Conservation (phyloP, 768 basidiomycete genomes). For the Serendipita sp. region DNA sequence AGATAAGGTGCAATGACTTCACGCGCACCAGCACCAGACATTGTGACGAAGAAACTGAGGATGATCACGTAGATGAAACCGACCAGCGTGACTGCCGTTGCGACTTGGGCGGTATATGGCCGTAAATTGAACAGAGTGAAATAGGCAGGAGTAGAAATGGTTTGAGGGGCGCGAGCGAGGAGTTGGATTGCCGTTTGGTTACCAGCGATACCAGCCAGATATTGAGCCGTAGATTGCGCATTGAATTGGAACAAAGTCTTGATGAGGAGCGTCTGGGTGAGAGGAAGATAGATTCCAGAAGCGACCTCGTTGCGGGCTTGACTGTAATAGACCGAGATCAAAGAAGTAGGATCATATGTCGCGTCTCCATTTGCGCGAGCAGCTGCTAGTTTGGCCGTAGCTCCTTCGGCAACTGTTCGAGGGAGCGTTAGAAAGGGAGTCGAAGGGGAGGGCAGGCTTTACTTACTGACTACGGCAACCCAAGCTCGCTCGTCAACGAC, state of each 20-base stretch:
- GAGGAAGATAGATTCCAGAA: constrained; percentile 24
- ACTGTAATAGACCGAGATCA: constrained; percentile 26
- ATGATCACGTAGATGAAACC: constrained; percentile 21
- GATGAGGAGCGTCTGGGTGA: constrained; percentile 17
- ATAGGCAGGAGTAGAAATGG: constrained; percentile 20
- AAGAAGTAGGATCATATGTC: constrained; percentile 21
- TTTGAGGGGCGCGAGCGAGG: constrained; percentile 24
- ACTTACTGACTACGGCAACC: constrained; percentile 26
- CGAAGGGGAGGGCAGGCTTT: neutral
- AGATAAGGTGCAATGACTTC: constrained; percentile 24
- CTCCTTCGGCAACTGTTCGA: constrained; percentile 21
- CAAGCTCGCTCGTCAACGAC: constrained; percentile 25
- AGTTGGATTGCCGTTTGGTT: constrained; percentile 25
- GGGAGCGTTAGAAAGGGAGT: neutral
- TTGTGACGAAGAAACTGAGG: constrained; percentile 17
- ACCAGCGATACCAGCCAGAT: constrained; percentile 10
- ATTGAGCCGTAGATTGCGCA: constrained; percentile 7
- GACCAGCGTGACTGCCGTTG: constrained; percentile 28
- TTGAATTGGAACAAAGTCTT: constrained; percentile 6
- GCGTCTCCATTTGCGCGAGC: constrained; percentile 24
- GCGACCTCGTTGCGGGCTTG: constrained; percentile 30
- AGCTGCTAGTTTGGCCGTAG: constrained; percentile 17
- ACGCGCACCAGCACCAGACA: constrained; percentile 19
- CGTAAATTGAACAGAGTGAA: constrained; percentile 25
- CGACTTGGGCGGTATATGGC: constrained; percentile 24